Evolutionary conservation across 805 yeast species (phyloP).

Genomic region (Pichia gijzeniarum): DNA sequence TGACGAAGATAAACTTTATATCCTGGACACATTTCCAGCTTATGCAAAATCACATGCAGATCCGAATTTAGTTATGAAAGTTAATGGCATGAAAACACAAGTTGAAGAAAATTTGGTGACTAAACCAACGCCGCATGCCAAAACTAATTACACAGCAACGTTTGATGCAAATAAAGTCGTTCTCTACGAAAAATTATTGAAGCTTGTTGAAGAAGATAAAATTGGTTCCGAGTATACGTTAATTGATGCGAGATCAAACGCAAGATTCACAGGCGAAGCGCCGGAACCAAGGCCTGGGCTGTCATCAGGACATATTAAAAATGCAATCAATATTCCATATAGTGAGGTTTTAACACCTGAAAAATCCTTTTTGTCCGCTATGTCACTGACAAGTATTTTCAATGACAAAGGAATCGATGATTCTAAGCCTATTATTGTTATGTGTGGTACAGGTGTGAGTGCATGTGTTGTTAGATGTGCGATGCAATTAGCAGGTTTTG

Average conservation of each 20-base stretch:
- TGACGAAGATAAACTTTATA: conserved; percentile 39
- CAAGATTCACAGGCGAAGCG: conserved; percentile 68
- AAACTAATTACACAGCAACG: conserved; percentile 31
- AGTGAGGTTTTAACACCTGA: conserved; percentile 46
- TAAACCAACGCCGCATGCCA: conserved; percentile 20
- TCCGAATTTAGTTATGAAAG: conserved; percentile 21
- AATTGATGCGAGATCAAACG: conserved; percentile 77
- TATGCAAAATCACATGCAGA: conserved; percentile 22
- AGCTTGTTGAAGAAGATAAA: conserved; percentile 45
- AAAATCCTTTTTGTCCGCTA: conserved; percentile 42
- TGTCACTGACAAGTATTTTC: conserved; percentile 43
- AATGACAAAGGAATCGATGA: conserved; percentile 33
- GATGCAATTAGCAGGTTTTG: conserved; percentile 45
- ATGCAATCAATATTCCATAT: conserved; percentile 74
- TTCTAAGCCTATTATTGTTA: conserved; percentile 65
- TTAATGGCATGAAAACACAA: conserved; percentile 21
- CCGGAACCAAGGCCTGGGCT: conserved; percentile 90
- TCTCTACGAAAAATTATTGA: conserved; percentile 57
- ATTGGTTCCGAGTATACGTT: conserved; percentile 44
- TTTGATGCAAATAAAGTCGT: conserved; percentile 47
- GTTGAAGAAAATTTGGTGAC: conserved; percentile 16
- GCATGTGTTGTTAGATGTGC: conserved; percentile 85
- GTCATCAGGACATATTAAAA: conserved; percentile 85
- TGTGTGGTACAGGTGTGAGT: conserved; percentile 97
- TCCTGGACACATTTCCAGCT: conserved; percentile 61